Conservation (phyloP, 2,329 filamentous ascomycete genomes). For the Claviceps citrina region DNA sequence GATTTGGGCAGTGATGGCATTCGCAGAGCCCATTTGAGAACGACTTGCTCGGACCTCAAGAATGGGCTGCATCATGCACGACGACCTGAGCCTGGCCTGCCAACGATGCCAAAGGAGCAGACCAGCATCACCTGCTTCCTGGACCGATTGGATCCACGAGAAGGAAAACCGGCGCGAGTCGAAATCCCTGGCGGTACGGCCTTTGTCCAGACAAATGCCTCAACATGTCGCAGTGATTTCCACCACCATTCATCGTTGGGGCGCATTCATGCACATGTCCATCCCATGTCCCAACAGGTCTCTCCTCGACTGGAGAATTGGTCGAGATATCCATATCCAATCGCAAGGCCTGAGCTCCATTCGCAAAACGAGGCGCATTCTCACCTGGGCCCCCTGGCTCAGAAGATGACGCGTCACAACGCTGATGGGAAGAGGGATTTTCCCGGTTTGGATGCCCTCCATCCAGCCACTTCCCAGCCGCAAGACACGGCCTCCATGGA, state of each 20-base stretch:
- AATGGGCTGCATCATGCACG: no score
- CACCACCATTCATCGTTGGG: not conserved
- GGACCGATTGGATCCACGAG: not conserved
- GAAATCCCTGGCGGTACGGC: not conserved
- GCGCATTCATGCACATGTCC: not conserved
- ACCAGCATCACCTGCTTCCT: not conserved
- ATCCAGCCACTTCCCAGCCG: not conserved
- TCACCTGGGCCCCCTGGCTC: not conserved
- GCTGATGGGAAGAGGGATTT: not conserved
- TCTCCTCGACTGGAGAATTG: not conserved
- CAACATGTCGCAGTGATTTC: not conserved
- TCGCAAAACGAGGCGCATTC: not conserved
- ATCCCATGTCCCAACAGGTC: not conserved
- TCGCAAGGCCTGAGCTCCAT: not conserved
- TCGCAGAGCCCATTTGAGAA: not conserved
- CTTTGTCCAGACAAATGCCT: not conserved
- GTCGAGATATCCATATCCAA: not conserved
- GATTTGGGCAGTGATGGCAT: not conserved
- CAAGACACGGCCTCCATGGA: not conserved
- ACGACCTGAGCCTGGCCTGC: no score
- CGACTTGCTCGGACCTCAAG: no score
- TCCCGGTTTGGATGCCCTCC: not conserved
- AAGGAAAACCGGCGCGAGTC: not conserved
- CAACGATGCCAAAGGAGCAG: no score
- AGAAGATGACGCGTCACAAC: not conserved